Conservation (phyloP, 2,329 filamentous ascomycete genomes). For the Cytospora schulzeri region DNA sequence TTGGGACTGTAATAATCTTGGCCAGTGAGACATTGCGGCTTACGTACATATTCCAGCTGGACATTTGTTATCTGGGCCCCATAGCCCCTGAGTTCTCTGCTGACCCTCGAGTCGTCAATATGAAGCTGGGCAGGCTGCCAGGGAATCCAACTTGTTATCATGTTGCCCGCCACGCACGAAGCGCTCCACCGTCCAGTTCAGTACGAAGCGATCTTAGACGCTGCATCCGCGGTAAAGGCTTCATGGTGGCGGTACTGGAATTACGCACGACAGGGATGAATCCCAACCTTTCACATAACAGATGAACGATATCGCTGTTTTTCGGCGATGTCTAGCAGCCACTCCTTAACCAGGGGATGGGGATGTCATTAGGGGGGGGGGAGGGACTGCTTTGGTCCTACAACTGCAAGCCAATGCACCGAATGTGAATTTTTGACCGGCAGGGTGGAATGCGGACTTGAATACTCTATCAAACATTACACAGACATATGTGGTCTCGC, state of each 20-base stretch:
- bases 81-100: too few relatives aligned
- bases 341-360: slow-evolving; percentile 6
- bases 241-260: background rate
- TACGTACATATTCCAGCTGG: too few relatives aligned
- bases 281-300: slow-evolving; percentile 7
- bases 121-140: too few relatives aligned
- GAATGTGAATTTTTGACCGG: slow-evolving; percentile 15
- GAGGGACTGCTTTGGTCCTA: slow-evolving; percentile 7
- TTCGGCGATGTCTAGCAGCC: slow-evolving; percentile 1
- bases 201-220: slow-evolving; percentile 5
- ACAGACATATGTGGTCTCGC: too few relatives aligned
- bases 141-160: slow-evolving; percentile 18
- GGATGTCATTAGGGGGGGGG: too few relatives aligned
- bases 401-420: slow-evolving; percentile 18
- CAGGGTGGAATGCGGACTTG: slow-evolving; percentile 18
- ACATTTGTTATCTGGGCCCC: too few relatives aligned
- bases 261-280: slow-evolving; percentile 13
- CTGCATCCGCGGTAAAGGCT: slow-evolving; percentile 1
- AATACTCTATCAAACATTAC: too few relatives aligned
- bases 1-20: too few relatives aligned
- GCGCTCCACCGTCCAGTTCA: slow-evolving; percentile 19
- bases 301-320: slow-evolving; percentile 13
- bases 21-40: too few relatives aligned
- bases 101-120: too few relatives aligned
- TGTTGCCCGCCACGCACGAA: slow-evolving; percentile 9